Evolutionary conservation across 2,329 filamentous ascomycete species (phyloP), one percentile per base, ranked within the genome.

Genomic region (Hymenoscyphus fraxineus): DNA sequence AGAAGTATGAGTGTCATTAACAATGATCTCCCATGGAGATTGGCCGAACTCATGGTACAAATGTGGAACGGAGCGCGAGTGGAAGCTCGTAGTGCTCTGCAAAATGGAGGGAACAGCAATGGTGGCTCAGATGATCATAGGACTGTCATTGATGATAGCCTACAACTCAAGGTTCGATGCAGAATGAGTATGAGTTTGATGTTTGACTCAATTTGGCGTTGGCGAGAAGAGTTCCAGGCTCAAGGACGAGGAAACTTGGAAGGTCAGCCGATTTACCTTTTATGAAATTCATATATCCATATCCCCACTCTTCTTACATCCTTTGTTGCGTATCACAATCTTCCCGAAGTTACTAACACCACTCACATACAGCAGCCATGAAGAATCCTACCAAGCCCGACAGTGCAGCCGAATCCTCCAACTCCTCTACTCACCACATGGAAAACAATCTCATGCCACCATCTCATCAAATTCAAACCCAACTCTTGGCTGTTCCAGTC

Each of bases 351-450:
- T 27, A 62, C 66, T 71, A 64, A 71, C 66, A 47, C 40, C 67
- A 71, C 68, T 70, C 73, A 51, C 41, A 75, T 75, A 75, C 69
- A 77, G 80, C 81, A 78, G 92, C 91, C 69, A 85, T 93, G 66
- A 93, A 94, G 75, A 92, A 95, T 73, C 91, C 92, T 55, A 96
- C 93, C 64, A 90, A 94, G 74, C 90, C 91, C 55, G 91, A 95
- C 76, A 92, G 89, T 61, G 85, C 86, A 73, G 87, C 87, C 74
- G 88, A 91, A 76, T 91, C 88, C 62, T 89, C 88, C 68, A 84
- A 86, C 63, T 87, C 87, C 40, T 91, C 88, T 15, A 85, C 85
- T 69, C 87, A 83, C 76, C 86, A 83, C 76, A 81, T 84, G 76
- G 88, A 85, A 74, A 86, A 73, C 73, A 87, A 84, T n/a, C 78